Evolutionary conservation across 2,329 filamentous ascomycete species (phyloP).

Genomic region (Fusarium lateritium): DNA sequence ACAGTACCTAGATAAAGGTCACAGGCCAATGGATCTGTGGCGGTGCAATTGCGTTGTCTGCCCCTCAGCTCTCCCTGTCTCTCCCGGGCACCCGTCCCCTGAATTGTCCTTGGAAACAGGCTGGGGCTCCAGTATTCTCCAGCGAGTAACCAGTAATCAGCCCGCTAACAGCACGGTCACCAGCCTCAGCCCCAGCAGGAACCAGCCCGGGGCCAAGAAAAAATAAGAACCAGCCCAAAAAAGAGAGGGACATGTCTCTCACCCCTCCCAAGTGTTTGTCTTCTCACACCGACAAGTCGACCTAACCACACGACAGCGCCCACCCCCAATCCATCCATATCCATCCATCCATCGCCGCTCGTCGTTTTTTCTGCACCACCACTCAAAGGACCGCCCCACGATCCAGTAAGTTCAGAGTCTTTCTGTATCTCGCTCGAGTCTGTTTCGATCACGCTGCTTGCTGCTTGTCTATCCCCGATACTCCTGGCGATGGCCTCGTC

Average conservation of each 20-base stretch:
- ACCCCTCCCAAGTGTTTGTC: constrained; percentile 48
- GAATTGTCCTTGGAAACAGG: constrained; percentile 35
- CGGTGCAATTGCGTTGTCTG: constrained; percentile 36
- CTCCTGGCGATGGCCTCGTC: constrained; percentile 45
- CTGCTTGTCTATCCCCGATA: constrained; percentile 27
- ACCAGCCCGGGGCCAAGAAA: constrained; percentile 43
- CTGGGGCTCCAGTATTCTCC: constrained; percentile 44
- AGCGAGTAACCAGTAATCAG: constrained; percentile 36
- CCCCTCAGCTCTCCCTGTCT: constrained; percentile 32
- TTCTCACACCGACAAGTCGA: constrained; percentile 53
- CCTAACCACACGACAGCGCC: constrained; percentile 45
- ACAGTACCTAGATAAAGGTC: constrained; percentile 19
- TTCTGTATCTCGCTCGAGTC: constrained; percentile 22
- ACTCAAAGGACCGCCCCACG: constrained; percentile 51
- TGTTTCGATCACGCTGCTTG: constrained; percentile 24
- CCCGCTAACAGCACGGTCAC: constrained; percentile 29
- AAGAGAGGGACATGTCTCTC: constrained; percentile 37
- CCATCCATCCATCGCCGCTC: constrained; percentile 46
- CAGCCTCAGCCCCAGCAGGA: constrained; percentile 34
- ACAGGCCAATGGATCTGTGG: constrained; percentile 24
- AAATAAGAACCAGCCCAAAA: constrained; percentile 37
- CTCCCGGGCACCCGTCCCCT: constrained; percentile 29
- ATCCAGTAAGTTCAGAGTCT: constrained; percentile 48
- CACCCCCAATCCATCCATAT: constrained; percentile 40
- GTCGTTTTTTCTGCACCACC: constrained; percentile 52